These are phyloP conservation scores for Kazachstania africana DNA, from an alignment of 805 yeast species.

Conservation along the genomic window DNA sequence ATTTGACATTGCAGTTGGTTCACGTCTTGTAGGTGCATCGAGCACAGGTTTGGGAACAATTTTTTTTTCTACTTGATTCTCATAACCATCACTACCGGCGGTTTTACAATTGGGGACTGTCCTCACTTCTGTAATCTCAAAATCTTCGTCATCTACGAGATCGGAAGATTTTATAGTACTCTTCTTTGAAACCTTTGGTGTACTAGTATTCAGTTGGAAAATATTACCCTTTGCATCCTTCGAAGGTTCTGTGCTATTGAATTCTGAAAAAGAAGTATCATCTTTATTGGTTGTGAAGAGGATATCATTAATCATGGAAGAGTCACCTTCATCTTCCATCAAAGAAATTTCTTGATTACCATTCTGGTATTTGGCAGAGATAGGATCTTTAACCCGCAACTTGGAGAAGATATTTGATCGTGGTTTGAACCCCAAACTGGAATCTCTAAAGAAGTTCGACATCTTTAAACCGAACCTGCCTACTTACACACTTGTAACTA, in stretches of 20 bases:
- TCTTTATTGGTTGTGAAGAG: slow-evolving; percentile 2
- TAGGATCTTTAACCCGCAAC: slow-evolving; percentile 15
- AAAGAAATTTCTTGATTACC: background rate
- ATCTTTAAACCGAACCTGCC: too few species aligned
- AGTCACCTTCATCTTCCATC: slow-evolving; percentile 8
- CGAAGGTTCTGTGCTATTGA: background rate
- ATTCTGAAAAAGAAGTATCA: background rate
- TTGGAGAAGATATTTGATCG: slow-evolving; percentile 24
- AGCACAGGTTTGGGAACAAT: background rate
- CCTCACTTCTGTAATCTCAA: slow-evolving; percentile 33
- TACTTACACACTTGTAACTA: too few species aligned
- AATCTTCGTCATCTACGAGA: slow-evolving; percentile 21
- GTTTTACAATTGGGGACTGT: too few species aligned
- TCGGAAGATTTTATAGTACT: slow-evolving; percentile 1
- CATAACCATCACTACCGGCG: background rate
- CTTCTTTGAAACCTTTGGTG: slow-evolving; percentile 6
- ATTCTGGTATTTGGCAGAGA: slow-evolving; percentile 1
- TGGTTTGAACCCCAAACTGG: slow-evolving; percentile 22
- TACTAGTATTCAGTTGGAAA: slow-evolving; percentile 4
- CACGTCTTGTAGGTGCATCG: background rate
- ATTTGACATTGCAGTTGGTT: background rate
- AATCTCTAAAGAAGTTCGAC: slow-evolving; percentile 26
- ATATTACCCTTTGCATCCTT: background rate
- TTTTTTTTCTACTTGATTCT: background rate
- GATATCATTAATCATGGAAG: slow-evolving; percentile 13